These are phyloP conservation scores for Alternaria ethzedia DNA, from an alignment of 2,329 filamentous ascomycete genomes.

Conservation along the genomic window DNA sequence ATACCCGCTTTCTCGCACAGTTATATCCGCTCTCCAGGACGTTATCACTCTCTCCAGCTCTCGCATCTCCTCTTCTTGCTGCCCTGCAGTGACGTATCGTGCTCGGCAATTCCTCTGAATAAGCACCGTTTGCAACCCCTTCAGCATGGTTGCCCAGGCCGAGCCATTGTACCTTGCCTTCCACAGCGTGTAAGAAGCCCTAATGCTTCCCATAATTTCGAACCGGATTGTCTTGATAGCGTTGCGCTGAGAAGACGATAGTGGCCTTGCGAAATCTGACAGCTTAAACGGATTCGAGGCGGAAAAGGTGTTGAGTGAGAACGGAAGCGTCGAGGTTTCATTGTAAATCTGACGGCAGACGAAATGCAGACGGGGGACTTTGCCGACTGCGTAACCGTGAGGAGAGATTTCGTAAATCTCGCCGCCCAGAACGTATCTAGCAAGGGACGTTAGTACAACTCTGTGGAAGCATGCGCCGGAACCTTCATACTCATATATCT, in stretches of 20 bases:
- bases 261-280: accelerated
- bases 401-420: accelerated
- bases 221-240: background rate
- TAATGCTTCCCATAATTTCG: no score
- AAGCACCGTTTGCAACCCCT: background rate
- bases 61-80: background rate
- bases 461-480: background rate
- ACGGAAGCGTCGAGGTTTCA: background rate
- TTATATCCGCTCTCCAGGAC: no score
- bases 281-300: accelerated
- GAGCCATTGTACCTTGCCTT: no score
- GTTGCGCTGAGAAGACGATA: background rate
- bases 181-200: no score
- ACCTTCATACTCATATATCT: background rate
- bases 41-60: accelerated
- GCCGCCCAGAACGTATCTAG: background rate
- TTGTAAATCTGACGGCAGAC: background rate
- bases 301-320: background rate
- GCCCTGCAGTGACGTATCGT: background rate
- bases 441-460: background rate
- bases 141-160: no score
- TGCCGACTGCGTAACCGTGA: background rate
- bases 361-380: background rate
- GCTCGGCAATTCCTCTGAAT: background rate
- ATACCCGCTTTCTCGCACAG: no score